A percentile compares a stretch with the other conserved stretches of the same genome.
Conservation (phyloP, 148 eudicot genomes). For the Tetragonia tetragonoides region DNA sequence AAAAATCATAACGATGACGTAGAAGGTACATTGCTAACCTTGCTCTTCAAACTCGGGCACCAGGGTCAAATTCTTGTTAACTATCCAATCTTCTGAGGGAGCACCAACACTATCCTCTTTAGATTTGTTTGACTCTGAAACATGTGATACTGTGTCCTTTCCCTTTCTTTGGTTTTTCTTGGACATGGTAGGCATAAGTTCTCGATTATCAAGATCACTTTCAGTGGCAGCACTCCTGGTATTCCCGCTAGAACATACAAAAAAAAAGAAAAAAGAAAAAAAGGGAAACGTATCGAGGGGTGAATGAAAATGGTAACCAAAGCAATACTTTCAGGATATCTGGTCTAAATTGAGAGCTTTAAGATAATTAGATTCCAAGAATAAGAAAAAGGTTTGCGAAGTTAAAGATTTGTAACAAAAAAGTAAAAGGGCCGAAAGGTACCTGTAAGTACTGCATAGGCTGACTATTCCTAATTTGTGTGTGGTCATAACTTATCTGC, state of each 20-base stretch:
- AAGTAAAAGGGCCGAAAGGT: conserved; percentile 27
- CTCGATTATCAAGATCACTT: conserved; percentile 56
- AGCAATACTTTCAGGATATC: conserved; percentile 91
- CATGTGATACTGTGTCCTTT: conserved; percentile 50
- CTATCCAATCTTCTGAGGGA: conserved; percentile 75
- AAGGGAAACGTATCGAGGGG: conserved; percentile 50
- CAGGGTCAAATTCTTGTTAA: conserved; percentile 49
- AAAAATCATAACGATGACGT: conserved; percentile 11
- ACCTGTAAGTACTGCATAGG: conserved; percentile 97
- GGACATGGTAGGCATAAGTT: conserved; percentile 56
- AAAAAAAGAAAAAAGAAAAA: too few relatives aligned
- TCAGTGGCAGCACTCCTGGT: conserved; percentile 46
- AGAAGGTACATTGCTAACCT: conserved; percentile 42
- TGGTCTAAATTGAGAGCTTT: conserved; percentile 54
- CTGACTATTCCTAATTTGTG: conserved; percentile 92
- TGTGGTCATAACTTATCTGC: conserved; percentile 81
- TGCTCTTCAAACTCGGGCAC: conserved; percentile 91
- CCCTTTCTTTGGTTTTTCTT: conserved; percentile 84
- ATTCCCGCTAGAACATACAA: conserved; percentile 45
- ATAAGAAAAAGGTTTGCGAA: not conserved
- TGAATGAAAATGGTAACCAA: conserved; percentile 72
- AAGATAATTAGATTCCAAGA: conserved; percentile 4
- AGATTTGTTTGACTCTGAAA: conserved; percentile 51
- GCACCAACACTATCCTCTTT: conserved; percentile 47
- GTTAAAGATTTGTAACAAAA: conserved; percentile 1